Base-by-base conservation (phyloP, 2,329 filamentous ascomycete genomes). In the Boeremia exigua region DNA sequence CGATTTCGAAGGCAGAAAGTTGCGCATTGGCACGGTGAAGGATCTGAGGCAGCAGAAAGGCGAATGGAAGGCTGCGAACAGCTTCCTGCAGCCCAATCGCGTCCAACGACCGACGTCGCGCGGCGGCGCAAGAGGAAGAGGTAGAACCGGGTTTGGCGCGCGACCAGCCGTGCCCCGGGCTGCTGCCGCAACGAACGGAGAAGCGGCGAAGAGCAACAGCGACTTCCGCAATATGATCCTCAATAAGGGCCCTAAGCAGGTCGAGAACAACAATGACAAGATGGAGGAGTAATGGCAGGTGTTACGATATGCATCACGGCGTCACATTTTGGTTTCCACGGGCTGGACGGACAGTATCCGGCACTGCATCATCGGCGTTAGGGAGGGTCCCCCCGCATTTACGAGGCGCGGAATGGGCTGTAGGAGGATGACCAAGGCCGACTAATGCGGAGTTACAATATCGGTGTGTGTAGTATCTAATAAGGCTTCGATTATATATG, bases 161-260 rank as follows among this genome's bases (percentile, higher is more conserved):
- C 67, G 65, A 58, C 67, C 53, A 71, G 71, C 56, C 4, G 55
- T 64, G 30, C 64, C 70, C 9, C 61, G 61, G 29, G 48, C 36
- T 23, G 50, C 57, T 12, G 53, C 58, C 2, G 37, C 56, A 2
- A 57, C 54, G 8, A 65, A 60, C 15, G 65, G 60, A 23, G 67
- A 64, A 28, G 63, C 65, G 15, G 63, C 65, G 14, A 86, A 84
- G 75, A 85, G 81, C 64, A 86, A 86, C 66, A 79, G 79, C 46
- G 83, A 86, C 65, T 86, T 86, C 69, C 79, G 82, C 51, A 78
- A 78, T 29, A 80, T 85, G 80, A 76, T 86, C 43, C 72, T 81
- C 60, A 77, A 76, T 56, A 76, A 72, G 37, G 71, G 70, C 48
- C 58, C 59, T 1, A 67, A 66, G 49, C 58, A 62, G 3, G 34